These are phyloP conservation scores for Crucihimalaya himalaica DNA, from an alignment of 345 rosid species.

Conservation along the genomic window DNA sequence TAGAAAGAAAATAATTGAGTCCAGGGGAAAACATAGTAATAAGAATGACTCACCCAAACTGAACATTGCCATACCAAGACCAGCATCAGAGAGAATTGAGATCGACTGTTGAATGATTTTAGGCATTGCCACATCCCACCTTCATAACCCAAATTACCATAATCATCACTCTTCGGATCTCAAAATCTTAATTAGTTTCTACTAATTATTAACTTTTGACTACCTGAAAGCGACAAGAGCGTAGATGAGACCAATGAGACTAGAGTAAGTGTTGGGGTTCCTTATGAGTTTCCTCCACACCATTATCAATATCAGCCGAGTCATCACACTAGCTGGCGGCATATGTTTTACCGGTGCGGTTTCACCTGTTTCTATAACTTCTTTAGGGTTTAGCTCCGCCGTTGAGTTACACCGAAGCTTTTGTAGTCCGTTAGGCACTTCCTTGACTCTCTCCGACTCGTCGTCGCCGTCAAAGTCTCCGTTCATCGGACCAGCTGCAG, in stretches of 20 bases:
- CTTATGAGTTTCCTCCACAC: constrained; percentile 94
- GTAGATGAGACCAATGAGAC: constrained; percentile 86
- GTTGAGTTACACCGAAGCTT: constrained; percentile 69
- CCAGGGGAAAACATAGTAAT: not conserved
- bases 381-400: constrained; percentile 73
- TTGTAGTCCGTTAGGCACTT: constrained; percentile 45
- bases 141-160: not conserved
- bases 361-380: constrained; percentile 44
- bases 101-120: constrained; percentile 70
- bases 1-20: not conserved
- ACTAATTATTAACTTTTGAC: not conserved
- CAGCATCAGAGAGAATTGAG: constrained; percentile 83
- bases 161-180: not conserved
- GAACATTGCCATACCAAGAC: constrained; percentile 99
- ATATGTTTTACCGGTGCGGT: constrained; percentile 51
- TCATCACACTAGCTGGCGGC: constrained; percentile 97
- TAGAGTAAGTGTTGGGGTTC: constrained; percentile 93
- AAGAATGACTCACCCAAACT: constrained; percentile 70
- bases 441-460: constrained; percentile 51
- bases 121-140: constrained; percentile 77
- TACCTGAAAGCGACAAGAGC: constrained; percentile 77
- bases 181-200: not conserved
- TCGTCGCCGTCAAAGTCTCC: constrained; percentile 52
- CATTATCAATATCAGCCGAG: constrained; percentile 82
- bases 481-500: constrained; percentile 42